phyloP scores from a whole-genome alignment of 768 basidiomycete genomes.

The Daedaleopsis sinensis region DNA sequence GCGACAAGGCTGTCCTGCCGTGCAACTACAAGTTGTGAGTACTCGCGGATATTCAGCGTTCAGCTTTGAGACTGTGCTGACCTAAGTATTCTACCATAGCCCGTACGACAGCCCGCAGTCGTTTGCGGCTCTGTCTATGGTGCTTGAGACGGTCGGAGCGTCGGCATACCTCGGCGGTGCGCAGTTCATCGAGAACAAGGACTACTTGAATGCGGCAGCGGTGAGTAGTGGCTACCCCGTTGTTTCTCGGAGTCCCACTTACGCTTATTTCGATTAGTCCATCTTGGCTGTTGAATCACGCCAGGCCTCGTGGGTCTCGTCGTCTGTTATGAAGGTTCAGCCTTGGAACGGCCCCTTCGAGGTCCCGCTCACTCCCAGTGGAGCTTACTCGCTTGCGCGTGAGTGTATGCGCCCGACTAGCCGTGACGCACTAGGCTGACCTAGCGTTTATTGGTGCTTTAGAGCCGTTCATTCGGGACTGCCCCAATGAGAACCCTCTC shows the following conservation, averaged over 20 bases:
- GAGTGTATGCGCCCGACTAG: no score
- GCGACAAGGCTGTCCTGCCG: constrained; percentile 46
- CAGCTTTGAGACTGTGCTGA: neutral
- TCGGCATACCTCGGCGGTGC: constrained; percentile 64
- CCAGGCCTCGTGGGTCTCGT: constrained; percentile 52
- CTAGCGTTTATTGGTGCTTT: no score
- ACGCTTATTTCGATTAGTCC: constrained; percentile 11
- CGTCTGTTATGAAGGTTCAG: constrained; percentile 41
- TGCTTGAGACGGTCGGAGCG: constrained; percentile 56
- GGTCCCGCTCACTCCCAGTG: constrained; percentile 31
- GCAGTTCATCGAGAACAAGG: constrained; percentile 41
- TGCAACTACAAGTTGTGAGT: constrained; percentile 68
- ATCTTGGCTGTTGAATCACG: constrained; percentile 63
- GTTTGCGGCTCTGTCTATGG: constrained; percentile 47
- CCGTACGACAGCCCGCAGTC: constrained; percentile 45
- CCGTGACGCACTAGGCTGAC: no score
- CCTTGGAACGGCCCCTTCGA: constrained; percentile 55
- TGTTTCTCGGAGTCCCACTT: neutral
- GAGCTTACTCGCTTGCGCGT: constrained; percentile 49
- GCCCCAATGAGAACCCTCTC: constrained; percentile 53
- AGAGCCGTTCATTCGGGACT: constrained; percentile 49
- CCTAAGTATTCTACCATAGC: constrained; percentile 27
- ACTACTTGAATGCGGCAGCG: constrained; percentile 54
- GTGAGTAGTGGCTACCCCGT: constrained; percentile 21
- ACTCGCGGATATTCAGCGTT: no score